phyloP scores from a whole-genome alignment of 345 rosid species.

The Carallia brachiata region DNA sequence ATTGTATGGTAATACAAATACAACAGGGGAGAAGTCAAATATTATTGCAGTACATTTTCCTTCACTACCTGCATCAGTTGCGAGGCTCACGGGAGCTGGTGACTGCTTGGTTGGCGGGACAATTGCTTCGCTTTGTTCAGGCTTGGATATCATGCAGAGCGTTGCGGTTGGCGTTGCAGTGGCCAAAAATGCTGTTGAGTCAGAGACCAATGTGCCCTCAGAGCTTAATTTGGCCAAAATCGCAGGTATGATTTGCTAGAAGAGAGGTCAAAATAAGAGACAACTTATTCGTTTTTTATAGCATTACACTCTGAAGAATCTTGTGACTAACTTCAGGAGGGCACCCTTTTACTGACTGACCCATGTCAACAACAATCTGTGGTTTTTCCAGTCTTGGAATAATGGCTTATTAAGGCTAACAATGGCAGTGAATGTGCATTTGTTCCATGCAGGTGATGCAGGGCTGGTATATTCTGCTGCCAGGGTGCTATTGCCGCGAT shows the following conservation, averaged over 20 bases:
- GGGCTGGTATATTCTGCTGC: constrained; percentile 45
- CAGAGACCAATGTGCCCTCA: constrained; percentile 66
- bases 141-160: constrained; percentile 70
- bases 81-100: constrained; percentile 88
- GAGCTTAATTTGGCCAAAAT: constrained; percentile 44
- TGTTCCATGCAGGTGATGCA: constrained; percentile 59
- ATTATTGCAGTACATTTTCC: constrained; percentile 63
- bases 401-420: not conserved
- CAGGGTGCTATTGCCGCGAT: constrained; percentile 38
- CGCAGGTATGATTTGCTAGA: constrained; percentile 45
- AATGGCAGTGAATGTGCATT: constrained; percentile 5
- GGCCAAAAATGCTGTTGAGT: constrained; percentile 74
- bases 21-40: constrained; percentile 17
- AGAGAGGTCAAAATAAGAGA: not conserved
- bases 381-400: not conserved
- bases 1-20: constrained; percentile 20
- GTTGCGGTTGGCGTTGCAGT: constrained; percentile 71
- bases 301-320: not conserved
- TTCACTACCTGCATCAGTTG: constrained; percentile 62
- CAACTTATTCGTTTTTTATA: not conserved
- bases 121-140: constrained; percentile 59
- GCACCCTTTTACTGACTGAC: not conserved
- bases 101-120: constrained; percentile 85
- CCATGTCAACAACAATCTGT: not conserved
- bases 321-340: too few species aligned